Evolutionary conservation across 768 basidiomycete species (phyloP), one percentile per base, ranked within the genome.

Genomic region (Pleurotus djamor): DNA sequence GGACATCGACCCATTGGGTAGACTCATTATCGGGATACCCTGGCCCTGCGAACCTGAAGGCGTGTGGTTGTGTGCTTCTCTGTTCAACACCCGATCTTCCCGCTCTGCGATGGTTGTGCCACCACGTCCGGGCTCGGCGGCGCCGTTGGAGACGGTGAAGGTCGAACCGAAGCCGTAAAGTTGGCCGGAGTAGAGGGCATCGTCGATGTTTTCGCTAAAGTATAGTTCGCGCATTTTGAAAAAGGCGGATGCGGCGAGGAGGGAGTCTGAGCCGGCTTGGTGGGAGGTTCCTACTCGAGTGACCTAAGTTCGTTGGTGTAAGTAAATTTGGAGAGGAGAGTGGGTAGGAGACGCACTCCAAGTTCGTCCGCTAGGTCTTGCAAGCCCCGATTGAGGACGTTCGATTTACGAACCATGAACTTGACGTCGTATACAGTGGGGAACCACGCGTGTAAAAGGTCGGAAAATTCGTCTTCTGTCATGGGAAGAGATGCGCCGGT

Each of bases 381-480:
- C 56, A 99, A 74, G 1, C 89, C 87, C 6, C 96, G 96, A 68
- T 95, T 92, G 63, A 91, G 81, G 57, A 89, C 81, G 72, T 95
- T 95, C 60, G 86, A 89, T 62, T 83, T 85, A 65, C 93, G 87
- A 87, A 96, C 94, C 73, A 99, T 84, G 73, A 89, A 94, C 74
- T 98, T 99, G 81, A 98, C 94, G 73, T 99, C 97, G 72, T 97
- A 98, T 48, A 97, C 88, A 47, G 86, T 88, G 0, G 96, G 96
- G 74, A 99, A 98, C 96, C 97, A 98, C 63, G 85, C 88, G 60
- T 77, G 82, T 34, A 98, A 80, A 48, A 89, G 83, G 48, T 91
- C 85, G 71, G 98, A 97, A 77, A 98, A 98, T 4, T 83, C 82
- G 62, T 91, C 89, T 75, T 99, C 97, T 28, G 86, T 86, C 16